phyloP scores from a whole-genome alignment of 208 protist genomes.

The Balamuthia mandrillaris region DNA sequence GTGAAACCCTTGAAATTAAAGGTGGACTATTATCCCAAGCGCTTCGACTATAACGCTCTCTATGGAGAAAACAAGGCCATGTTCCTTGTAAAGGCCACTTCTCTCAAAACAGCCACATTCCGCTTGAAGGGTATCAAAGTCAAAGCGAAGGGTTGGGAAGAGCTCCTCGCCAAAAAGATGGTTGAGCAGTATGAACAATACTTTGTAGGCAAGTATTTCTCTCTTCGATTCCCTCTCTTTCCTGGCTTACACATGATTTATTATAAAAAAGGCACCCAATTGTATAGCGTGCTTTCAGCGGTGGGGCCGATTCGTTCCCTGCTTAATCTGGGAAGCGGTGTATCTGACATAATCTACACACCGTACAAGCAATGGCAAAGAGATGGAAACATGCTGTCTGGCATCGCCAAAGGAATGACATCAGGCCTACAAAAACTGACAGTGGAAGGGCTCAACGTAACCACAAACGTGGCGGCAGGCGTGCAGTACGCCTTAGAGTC shows the following conservation, averaged over 20 bases:
- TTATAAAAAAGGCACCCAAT: too few species aligned
- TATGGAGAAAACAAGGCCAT: conserved; percentile 37
- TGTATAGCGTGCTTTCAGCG: neutral
- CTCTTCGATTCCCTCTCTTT: too few species aligned
- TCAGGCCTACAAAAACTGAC: conserved; percentile 44
- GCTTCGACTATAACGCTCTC: conserved; percentile 34
- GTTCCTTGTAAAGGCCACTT: conserved; percentile 12
- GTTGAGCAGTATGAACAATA: conserved; percentile 19
- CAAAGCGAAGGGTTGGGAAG: conserved; percentile 25
- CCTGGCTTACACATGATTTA: too few species aligned
- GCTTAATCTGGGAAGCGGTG: neutral
- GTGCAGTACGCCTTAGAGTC: conserved; percentile 47
- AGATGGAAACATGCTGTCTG: conserved; percentile 18
- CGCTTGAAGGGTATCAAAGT: neutral
- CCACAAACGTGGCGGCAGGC: conserved; percentile 46
- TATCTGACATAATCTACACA: conserved; percentile 32
- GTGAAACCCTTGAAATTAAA: neutral
- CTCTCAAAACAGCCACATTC: too few species aligned
- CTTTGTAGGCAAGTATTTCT: neutral
- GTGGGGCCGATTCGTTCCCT: conserved; percentile 32
- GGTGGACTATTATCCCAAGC: conserved; percentile 36
- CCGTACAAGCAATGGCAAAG: conserved; percentile 35
- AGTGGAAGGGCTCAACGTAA: conserved; percentile 41
- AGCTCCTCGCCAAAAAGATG: conserved; percentile 20
- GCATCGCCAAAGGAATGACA: too few species aligned